These are phyloP conservation scores for Carpinus viminea DNA, from an alignment of 306 rosid species.

Conservation along the genomic window DNA sequence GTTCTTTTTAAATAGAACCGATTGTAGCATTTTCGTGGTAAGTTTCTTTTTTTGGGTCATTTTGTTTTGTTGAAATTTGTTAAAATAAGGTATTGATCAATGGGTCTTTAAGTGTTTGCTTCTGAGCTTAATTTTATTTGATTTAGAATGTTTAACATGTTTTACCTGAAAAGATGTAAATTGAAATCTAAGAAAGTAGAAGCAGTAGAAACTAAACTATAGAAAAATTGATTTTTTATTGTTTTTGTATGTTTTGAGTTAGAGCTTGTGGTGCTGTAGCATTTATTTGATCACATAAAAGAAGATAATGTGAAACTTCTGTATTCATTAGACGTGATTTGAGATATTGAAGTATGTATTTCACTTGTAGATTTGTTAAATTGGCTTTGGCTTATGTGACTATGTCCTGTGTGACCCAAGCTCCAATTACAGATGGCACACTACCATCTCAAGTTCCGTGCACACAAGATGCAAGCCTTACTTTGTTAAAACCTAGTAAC, in stretches of 20 bases:
- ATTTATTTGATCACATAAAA: not conserved
- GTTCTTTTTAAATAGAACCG: constrained; percentile 84
- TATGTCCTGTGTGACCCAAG: no score
- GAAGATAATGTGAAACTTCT: not conserved
- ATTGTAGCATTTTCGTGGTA: constrained; percentile 89
- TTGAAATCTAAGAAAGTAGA: no score
- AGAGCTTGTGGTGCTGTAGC: no score
- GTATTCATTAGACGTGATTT: not conserved
- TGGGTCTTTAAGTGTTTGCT: no score
- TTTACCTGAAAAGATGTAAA: not conserved
- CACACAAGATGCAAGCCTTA: no score
- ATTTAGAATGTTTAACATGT: not conserved
- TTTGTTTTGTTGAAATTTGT: not conserved
- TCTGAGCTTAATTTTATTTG: no score
- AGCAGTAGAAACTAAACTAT: not conserved
- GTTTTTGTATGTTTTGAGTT: no score
- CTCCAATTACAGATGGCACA: no score
- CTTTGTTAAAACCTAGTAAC: no score
- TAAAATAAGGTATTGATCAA: not conserved
- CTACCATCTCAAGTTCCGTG: no score
- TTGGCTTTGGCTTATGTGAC: no score
- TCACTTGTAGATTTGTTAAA: no score
- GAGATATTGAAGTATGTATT: not conserved
- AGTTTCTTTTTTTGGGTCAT: not conserved
- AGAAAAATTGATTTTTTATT: not conserved